A percentile compares a stretch with the other conserved stretches of the same genome.
Conservation (phyloP, 768 basidiomycete genomes). For the Mrakia gelida region DNA sequence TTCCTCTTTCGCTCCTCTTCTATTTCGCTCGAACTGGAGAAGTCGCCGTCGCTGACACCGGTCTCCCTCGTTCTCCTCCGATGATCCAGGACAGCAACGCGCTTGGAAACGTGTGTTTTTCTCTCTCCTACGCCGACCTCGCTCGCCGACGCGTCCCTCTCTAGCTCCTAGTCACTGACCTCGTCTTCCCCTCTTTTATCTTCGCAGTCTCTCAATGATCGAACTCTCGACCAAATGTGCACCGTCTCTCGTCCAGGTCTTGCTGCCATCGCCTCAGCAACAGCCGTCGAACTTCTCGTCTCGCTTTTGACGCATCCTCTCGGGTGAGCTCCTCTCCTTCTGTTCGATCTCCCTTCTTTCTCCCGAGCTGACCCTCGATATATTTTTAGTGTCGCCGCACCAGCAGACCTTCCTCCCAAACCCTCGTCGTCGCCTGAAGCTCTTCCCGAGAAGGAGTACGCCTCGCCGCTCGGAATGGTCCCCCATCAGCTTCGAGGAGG, state of each 20-base stretch:
- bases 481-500: constrained; percentile 93
- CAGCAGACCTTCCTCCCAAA: constrained; percentile 55
- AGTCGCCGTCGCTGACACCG: background rate
- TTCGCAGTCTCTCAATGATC: constrained; percentile 65
- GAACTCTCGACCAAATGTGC: constrained; percentile 98
- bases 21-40: background rate
- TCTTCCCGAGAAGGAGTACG: constrained; percentile 10
- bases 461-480: constrained; percentile 51
- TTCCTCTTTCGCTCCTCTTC: constrained; percentile 57
- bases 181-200: background rate
- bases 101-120: constrained; percentile 70
- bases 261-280: constrained; percentile 84
- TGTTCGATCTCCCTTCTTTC: background rate
- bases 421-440: background rate
- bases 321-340: constrained; percentile 52
- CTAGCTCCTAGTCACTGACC: background rate
- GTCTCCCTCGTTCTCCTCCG: background rate
- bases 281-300: constrained; percentile 85
- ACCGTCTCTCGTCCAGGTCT: constrained; percentile 94
- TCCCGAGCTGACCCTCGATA: background rate
- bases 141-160: too few species aligned
- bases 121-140: background rate
- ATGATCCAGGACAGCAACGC: constrained; percentile 82
- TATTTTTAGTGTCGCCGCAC: constrained; percentile 55
- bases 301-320: constrained; percentile 84